Conservation (phyloP, 2,329 filamentous ascomycete genomes). For the Byssochlamys sp. region DNA sequence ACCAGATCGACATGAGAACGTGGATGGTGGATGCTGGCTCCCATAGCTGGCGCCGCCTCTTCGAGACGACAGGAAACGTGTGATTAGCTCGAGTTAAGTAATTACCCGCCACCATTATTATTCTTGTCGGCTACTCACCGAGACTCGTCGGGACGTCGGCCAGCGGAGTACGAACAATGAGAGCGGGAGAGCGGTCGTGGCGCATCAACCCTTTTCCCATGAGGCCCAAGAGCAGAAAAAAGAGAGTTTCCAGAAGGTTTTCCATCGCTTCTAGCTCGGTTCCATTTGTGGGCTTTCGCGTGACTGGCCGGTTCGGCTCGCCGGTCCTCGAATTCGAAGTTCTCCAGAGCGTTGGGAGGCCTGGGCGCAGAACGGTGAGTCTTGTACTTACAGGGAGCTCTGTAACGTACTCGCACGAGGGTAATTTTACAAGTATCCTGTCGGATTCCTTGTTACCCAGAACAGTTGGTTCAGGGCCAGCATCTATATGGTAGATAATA, state of each 20-base stretch:
- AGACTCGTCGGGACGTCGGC: not conserved
- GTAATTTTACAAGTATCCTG: not conserved
- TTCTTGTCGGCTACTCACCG: not conserved
- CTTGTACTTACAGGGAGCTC: too few species aligned
- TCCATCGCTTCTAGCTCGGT: slow-evolving; percentile 6
- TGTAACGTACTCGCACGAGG: not conserved
- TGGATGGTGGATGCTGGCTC: not conserved
- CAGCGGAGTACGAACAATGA: not conserved
- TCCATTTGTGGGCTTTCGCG: not conserved
- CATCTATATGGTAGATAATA: too few species aligned
- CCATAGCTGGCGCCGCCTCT: not conserved
- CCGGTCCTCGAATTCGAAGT: not conserved
- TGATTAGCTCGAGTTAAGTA: not conserved
- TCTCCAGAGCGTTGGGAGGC: not conserved
- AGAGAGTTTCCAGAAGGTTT: slow-evolving; percentile 5
- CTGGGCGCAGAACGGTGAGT: not conserved
- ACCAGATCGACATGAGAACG: not conserved
- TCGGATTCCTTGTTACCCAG: not conserved
- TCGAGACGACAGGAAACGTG: not conserved
- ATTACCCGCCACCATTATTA: not conserved
- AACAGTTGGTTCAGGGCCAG: not conserved
- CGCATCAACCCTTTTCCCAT: not conserved
- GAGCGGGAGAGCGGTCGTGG: not conserved
- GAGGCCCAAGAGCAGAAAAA: not conserved
- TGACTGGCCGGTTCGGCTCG: not conserved